Evolutionary conservation across 148 eudicot genomes (phyloP), one percentile per base, ranked within the genome.

Genomic region (Silene conica): DNA sequence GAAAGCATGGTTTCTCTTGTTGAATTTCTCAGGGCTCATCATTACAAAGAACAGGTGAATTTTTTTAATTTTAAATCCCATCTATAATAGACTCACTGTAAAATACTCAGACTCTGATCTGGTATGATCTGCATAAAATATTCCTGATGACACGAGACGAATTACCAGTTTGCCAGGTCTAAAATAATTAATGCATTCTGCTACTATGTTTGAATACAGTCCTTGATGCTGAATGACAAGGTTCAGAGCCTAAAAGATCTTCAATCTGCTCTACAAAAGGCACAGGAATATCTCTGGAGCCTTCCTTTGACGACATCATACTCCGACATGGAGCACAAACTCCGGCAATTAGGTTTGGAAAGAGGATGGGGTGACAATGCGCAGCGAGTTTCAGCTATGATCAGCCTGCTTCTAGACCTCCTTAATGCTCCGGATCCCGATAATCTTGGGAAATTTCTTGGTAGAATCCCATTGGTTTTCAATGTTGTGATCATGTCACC

Each of bases 281-380:
- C 93, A 9, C 90, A 87, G 79, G 93, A 92, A 59, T 90, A 82
- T 69, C 92, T 95, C 26, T 64, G 79, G 6, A 84, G 88, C 1
- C 83, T 92, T 21, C 82, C 89, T 15, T 74, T 83, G 8, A 85
- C 85, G 43, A 95, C 98, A 1, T 85, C 88, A 1, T 89, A 88
- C 75, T 80, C 87, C 3, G 92, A 87, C 50, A 86, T 92, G 31
- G 98, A 92, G 61, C 88, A 85, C 82, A 87, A 85, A 72, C 87
- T 95, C 64, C 92, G 90, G 62, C 93, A 92, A 76, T 82, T 95
- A 18, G 97, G 97, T 2, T 77, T 95, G 67, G 98, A 95, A 76
- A 88, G 90, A 84, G 98, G 98, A 6, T 95, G 98, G 98, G 98
- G 97, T 25, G 92, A 95, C 76, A 89, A 73, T 0, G 93, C 96